Conservation (phyloP, 257 asterid genomes). For the Mentha longifolia region DNA sequence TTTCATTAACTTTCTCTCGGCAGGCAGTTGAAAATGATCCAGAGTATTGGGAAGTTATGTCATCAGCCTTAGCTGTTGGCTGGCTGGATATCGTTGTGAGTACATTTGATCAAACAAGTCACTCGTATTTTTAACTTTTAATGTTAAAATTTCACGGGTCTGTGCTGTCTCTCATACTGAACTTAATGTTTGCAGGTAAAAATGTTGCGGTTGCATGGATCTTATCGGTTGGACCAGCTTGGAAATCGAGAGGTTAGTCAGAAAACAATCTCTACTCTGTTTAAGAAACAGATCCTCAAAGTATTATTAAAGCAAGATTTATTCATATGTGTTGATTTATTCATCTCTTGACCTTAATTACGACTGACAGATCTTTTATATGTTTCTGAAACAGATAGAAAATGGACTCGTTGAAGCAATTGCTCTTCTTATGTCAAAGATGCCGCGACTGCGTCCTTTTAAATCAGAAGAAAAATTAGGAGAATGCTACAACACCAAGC, state of each 20-base stretch:
- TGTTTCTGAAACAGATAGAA: conserved; percentile 66
- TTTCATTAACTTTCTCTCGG: conserved; percentile 18
- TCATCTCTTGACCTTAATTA: conserved; percentile 18
- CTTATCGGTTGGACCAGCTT: conserved; percentile 79
- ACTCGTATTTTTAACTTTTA: conserved; percentile 11
- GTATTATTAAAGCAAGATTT: neutral
- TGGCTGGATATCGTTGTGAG: conserved; percentile 94
- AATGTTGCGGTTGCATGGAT: conserved; percentile 89
- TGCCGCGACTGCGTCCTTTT: conserved; percentile 85
- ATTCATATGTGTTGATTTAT: conserved; percentile 5
- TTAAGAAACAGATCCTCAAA: neutral
- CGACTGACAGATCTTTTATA: conserved; percentile 21
- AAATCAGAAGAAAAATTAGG: conserved; percentile 64
- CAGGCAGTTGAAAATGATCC: conserved; percentile 91
- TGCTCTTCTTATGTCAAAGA: conserved; percentile 80
- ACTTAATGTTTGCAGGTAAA: conserved; percentile 61
- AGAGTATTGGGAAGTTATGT: conserved; percentile 83
- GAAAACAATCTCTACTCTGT: neutral
- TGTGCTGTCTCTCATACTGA: conserved; percentile 32
- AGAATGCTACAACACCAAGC: conserved; percentile 72
- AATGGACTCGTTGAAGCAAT: conserved; percentile 96
- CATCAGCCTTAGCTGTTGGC: conserved; percentile 93
- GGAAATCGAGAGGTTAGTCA: conserved; percentile 82
- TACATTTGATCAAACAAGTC: conserved; percentile 14
- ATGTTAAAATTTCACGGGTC: neutral